These are phyloP conservation scores for Murraya koenigii DNA, from an alignment of 345 rosid species.

Conservation along the genomic window DNA sequence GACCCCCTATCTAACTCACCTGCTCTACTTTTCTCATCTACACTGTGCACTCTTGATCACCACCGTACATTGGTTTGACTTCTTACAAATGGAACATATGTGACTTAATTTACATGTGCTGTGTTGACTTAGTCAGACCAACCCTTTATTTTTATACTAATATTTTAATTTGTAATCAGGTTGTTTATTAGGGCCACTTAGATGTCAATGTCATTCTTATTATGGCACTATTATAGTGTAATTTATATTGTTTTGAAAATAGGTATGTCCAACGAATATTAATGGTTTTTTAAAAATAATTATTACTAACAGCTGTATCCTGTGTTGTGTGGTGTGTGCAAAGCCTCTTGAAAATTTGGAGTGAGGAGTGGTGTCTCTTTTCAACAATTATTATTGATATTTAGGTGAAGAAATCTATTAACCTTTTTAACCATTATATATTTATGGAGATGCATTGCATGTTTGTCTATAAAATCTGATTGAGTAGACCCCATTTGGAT, in stretches of 20 bases:
- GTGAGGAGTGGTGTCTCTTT: neutral
- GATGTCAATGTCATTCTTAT: too few species aligned
- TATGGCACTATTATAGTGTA: too few species aligned
- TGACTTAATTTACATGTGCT: neutral
- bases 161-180: too few species aligned
- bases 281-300: too few species aligned
- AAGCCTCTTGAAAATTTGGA: neutral
- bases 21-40: neutral
- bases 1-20: constrained; percentile 6
- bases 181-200: too few species aligned
- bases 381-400: neutral
- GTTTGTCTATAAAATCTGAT: constrained; percentile 6
- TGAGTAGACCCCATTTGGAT: constrained; percentile 26
- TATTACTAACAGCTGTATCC: too few species aligned
- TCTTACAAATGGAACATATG: neutral
- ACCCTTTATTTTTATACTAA: too few species aligned
- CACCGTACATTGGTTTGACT: neutral
- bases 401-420: constrained; percentile 34
- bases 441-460: neutral
- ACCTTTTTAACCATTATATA: neutral
- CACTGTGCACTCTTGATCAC: neutral
- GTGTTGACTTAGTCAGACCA: neutral
- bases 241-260: too few species aligned
- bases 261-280: too few species aligned
- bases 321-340: too few species aligned